Base-by-base conservation (phyloP, 2,329 filamentous ascomycete genomes). In the Magnaporthiopsis poae region DNA sequence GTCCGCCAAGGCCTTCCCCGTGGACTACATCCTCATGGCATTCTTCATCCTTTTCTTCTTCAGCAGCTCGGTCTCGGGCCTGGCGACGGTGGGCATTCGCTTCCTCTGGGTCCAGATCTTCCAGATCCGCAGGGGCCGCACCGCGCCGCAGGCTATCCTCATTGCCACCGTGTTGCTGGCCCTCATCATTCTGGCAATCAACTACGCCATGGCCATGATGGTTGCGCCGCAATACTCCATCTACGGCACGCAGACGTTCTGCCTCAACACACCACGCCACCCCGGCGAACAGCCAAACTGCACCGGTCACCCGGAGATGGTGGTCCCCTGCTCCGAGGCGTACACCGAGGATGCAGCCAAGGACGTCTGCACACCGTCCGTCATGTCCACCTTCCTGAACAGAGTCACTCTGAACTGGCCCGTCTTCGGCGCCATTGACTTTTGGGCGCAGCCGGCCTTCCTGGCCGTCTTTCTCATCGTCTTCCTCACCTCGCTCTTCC, bases 51-150 rank as follows among this genome's bases (percentile, higher is more conserved):
- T 98, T 0, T 86, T 97, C 71, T 88, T 99, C 76, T 98, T 99
- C 79, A 88, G 86, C 78, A 90, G 91, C 73, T 93, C 92, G 12
- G 88, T 99, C 65, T 86, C 92, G 1, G 95, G 95, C 21, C 87
- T 98, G 65, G 90, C 92, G 3, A 86, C 87, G 0, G 86, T 97
- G 67, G 95, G 95, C 62, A 96, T 99, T 72, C 90, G 95, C 70
- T 96, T 99, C 82, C 85, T 99, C 65, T 99, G 95, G 95, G 83
- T 99, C 71, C 89, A 86, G 67, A 87, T 99, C 73, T 98, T 98
- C 84, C 88, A 90, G 75, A 94, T 99, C 72, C 87, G 92, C 72
- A 91, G 90, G 73, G 92, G 92, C 35, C 88, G 93, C 71, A 98
- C 94, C 0, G 89, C 91, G 0, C 95, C 95, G 0, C 95, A 98